Evolutionary conservation across 257 asterid species (phyloP).

Genomic region (Craterostigma plantagineum): DNA sequence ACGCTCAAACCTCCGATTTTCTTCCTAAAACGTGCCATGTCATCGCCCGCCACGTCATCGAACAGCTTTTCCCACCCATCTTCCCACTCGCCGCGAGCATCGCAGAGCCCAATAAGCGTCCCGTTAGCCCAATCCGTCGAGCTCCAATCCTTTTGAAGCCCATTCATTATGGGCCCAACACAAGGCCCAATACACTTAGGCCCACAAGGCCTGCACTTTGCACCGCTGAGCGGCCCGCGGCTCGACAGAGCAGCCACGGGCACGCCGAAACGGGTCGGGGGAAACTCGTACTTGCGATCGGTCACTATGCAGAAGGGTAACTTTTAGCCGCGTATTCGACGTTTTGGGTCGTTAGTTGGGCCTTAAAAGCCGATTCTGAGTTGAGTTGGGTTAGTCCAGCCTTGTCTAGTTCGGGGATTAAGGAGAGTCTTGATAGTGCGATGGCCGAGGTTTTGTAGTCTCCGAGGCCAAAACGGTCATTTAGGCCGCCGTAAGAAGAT

Average conservation of each 20-base stretch:
- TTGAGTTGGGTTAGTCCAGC: slow-evolving; percentile 57
- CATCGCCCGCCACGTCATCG: slow-evolving; percentile 36
- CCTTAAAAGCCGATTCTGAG: slow-evolving; percentile 74
- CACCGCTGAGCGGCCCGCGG: slow-evolving; percentile 68
- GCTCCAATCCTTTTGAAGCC: slow-evolving; percentile 49
- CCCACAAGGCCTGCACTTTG: slow-evolving; percentile 78
- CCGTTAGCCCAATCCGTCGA: slow-evolving; percentile 72
- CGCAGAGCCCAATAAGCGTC: slow-evolving; percentile 45
- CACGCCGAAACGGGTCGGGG: slow-evolving; percentile 50
- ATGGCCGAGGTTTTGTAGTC: slow-evolving; percentile 55
- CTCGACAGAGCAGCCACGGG: slow-evolving; percentile 75
- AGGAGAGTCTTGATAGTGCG: slow-evolving; percentile 77
- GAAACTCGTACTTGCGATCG: slow-evolving; percentile 47
- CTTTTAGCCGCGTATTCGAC: slow-evolving; percentile 24
- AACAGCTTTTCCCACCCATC: slow-evolving; percentile 51
- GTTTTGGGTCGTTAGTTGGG: slow-evolving; percentile 43
- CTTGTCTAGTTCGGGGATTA: slow-evolving; percentile 42
- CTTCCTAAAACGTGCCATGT: slow-evolving; percentile 30
- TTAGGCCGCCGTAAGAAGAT: slow-evolving; percentile 69
- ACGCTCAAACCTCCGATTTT: slow-evolving; percentile 21
- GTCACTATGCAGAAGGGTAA: slow-evolving; percentile 71
- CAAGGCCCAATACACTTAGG: slow-evolving; percentile 49
- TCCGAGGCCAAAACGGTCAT: slow-evolving; percentile 83
- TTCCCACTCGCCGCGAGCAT: slow-evolving; percentile 71
- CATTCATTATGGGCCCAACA: slow-evolving; percentile 40